Evolutionary conservation across 2,329 filamentous ascomycete species (phyloP).

Genomic region (Xylaria sp.): DNA sequence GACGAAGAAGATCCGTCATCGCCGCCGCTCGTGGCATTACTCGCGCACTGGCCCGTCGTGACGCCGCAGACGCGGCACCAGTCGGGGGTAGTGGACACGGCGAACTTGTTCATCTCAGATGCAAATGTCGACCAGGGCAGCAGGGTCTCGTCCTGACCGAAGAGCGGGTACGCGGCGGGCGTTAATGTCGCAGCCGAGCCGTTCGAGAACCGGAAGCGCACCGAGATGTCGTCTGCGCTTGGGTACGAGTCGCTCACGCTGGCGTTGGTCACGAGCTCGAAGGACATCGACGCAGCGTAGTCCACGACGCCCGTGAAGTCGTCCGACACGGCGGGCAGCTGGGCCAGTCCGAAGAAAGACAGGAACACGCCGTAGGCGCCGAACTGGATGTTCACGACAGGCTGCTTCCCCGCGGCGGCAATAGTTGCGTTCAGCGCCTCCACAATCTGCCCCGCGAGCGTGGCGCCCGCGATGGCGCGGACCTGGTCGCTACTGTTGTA

Average conservation of each 20-base stretch:
- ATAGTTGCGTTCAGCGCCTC: constrained; percentile 65
- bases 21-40: constrained; percentile 44
- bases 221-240: constrained; percentile 59
- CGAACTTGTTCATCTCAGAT: constrained; percentile 70
- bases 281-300: constrained; percentile 84
- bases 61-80: constrained; percentile 86
- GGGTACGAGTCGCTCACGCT: constrained; percentile 61
- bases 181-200: constrained; percentile 66
- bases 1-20: constrained; percentile 45
- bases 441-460: constrained; percentile 67
- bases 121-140: constrained; percentile 78
- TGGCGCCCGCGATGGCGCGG: constrained; percentile 67
- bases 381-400: constrained; percentile 63
- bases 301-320: constrained; percentile 83
- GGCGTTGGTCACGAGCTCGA: constrained; percentile 75
- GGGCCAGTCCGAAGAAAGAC: constrained; percentile 70
- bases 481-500: constrained; percentile 79
- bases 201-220: constrained; percentile 72
- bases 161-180: constrained; percentile 64
- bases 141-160: constrained; percentile 65
- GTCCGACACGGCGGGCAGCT: constrained; percentile 60
- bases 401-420: constrained; percentile 47
- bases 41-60: constrained; percentile 72
- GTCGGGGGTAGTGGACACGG: constrained; percentile 69
- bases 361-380: constrained; percentile 71